Evolutionary conservation across 768 basidiomycete species (phyloP).

Genomic region (Xerocomus brunneocitrinus): DNA sequence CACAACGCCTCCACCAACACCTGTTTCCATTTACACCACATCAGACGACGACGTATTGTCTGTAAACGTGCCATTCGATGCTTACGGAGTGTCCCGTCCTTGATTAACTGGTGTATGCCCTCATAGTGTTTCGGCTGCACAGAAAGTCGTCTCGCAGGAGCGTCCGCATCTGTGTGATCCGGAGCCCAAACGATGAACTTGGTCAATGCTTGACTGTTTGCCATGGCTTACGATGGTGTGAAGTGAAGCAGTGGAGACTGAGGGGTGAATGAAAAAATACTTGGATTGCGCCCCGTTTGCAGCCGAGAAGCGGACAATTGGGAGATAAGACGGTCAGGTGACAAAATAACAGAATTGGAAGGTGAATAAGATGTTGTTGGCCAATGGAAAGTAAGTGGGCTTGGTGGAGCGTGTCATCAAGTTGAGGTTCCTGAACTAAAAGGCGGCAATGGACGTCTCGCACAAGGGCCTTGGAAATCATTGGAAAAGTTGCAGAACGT

Average conservation of each 20-base stretch:
- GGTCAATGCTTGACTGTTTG: not conserved
- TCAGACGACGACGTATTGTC: not conserved
- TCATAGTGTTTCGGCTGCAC: not conserved
- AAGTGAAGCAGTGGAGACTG: not conserved
- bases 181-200: not conserved
- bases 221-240: not conserved
- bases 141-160: not conserved
- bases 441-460: not conserved
- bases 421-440: not conserved
- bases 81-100: not conserved
- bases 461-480: not conserved
- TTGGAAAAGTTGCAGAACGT: not conserved
- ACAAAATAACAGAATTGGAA: not conserved
- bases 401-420: not conserved
- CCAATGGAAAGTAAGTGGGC: not conserved
- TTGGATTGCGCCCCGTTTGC: not conserved
- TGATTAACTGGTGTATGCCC: not conserved
- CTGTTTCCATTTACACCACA: slow-evolving; percentile 27
- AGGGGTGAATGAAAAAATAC: not conserved
- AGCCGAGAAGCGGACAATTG: not conserved
- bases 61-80: not conserved
- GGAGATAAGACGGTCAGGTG: too few relatives aligned
- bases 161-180: not conserved
- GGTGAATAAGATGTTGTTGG: not conserved
- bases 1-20: slow-evolving; percentile 52